These are phyloP conservation scores for Claviceps pazoutovae DNA, from an alignment of 2,329 filamentous ascomycete species.

Conservation along the genomic window DNA sequence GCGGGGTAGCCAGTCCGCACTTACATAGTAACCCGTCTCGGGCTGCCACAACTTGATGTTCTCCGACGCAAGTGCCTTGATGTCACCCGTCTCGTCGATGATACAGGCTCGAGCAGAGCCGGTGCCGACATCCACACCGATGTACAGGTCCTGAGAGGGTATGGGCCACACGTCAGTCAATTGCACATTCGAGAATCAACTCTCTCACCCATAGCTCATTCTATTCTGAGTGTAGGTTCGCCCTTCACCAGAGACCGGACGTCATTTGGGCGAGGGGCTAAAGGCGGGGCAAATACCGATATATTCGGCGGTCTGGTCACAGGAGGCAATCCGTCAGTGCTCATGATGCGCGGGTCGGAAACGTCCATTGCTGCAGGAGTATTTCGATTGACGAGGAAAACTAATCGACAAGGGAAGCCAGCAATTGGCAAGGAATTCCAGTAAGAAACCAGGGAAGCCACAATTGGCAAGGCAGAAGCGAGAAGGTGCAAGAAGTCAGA, in stretches of 20 bases:
- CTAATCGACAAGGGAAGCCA: background rate
- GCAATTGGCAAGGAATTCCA: background rate
- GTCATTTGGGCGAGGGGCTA: background rate
- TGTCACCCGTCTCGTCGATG: slow-evolving; percentile 83
- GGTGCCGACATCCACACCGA: slow-evolving; percentile 93
- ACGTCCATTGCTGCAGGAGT: slow-evolving; percentile 1
- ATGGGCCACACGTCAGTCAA: background rate
- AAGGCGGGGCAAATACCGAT: slow-evolving; percentile 12
- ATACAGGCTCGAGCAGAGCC: slow-evolving; percentile 92
- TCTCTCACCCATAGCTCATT: background rate
- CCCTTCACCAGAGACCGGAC: background rate
- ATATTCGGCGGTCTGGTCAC: slow-evolving; percentile 22
- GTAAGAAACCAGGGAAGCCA: background rate
- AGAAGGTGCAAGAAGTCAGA: slow-evolving; percentile 2
- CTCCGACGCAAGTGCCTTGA: slow-evolving; percentile 60
- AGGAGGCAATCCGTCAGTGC: slow-evolving; percentile 9
- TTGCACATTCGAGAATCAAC: background rate
- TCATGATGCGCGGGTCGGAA: slow-evolving; percentile 7
- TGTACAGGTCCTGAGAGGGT: slow-evolving; percentile 39
- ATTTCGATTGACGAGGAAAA: background rate
- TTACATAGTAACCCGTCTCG: slow-evolving; percentile 58
- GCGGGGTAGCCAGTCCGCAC: background rate
- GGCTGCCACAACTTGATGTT: slow-evolving; percentile 73
- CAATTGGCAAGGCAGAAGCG: background rate
- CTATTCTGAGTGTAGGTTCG: background rate